Base-by-base conservation (phyloP, 2,329 filamentous ascomycete genomes). In the Alternaria gansuensis region DNA sequence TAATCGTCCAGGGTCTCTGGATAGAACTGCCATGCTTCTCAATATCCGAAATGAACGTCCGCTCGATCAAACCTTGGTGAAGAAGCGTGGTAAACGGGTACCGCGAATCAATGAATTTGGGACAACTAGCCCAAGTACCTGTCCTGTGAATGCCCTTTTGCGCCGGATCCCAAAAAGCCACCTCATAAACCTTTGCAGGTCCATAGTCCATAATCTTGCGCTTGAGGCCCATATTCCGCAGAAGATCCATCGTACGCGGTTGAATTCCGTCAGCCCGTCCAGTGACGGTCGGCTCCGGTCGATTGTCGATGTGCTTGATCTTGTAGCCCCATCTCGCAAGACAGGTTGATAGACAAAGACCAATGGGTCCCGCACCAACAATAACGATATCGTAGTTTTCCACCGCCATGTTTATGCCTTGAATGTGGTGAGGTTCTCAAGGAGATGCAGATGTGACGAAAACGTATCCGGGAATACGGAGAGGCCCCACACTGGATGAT, bases 261-360 rank as follows among this genome's bases (percentile, higher is more conserved):
- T 97, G 93, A 57, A 97, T 96, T 62, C 92, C 93, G 78, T 97
- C 93, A 55, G 93, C 93, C 64, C 93, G 90, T 52, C 93, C 93
- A 21, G 92, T 96, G 2, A 87, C 82, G 11, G 93, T 97, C 14
- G 93, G 93, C 71, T 94, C 90, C 2, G 92, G 83, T 59, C 93
- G 86, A 79, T 96, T 96, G 80, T 97, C 93, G 73, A 97, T 92
- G 79, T 97, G 92, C 82, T 94, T 96, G 78, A 97, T 92, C 77
- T 88, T 92, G 83, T 97, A 97, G 21, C 93, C 93, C 92, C 93
- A 97, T 81, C 93, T 85, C 60, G 92, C 91, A 62, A 97, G 85
- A 75, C 91, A 94, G 29, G 93, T 93, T 8, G 92, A 95, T 24
- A 97, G 85, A 80, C 96, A 88, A 57, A 97, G 85, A 54, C 93